Base-by-base conservation (phyloP, 306 rosid genomes). In the Astragalus glycyphyllos region DNA sequence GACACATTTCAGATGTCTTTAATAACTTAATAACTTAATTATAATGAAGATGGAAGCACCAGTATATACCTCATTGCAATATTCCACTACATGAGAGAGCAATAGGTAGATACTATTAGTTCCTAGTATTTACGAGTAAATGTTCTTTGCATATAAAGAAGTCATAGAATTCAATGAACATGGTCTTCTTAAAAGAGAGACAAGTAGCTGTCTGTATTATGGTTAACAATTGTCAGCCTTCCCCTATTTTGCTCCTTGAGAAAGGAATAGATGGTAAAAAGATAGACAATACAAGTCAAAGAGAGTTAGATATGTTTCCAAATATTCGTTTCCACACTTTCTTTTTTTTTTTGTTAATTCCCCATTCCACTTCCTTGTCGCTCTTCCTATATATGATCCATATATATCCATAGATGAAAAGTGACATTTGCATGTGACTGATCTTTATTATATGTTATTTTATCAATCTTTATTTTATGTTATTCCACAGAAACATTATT, bases 261-360 rank as follows among this genome's bases (percentile, higher is more conserved):
- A 58, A 51, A 70, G 51, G 64, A 65, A 78, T 77, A 57, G 54
- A 78, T 44, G 61, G 74, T 32, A 58, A 75, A 83, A 79, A 79
- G 86, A 74, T 69, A 59, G 70, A 79, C 83, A 75, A 71, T 64
- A 31, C 15, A 14, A 71, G 79, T 79, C 81, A 79, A 79, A 32
- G 57, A 37, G 63, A 75, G 84, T 79, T 79, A 61, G 74, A 79
- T 71, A 71, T 79, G 86, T 79, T 71, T 72, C 86, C 81, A 73
- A 48, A 63, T 60, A 74, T 63, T 73, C 77, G 72, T 47, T 74
- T 41, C 59, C 62, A 54, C 62, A 54, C 84, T 74, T 80, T 80
- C 84, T 74, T 80, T 80, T 74, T 80, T 80, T 74, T 57, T 67
- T 66, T 79, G 61, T 79, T 79, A 72, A 72, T 65, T 72, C 58